Conservation (phyloP, 345 rosid genomes). For the Garcia nutans region DNA sequence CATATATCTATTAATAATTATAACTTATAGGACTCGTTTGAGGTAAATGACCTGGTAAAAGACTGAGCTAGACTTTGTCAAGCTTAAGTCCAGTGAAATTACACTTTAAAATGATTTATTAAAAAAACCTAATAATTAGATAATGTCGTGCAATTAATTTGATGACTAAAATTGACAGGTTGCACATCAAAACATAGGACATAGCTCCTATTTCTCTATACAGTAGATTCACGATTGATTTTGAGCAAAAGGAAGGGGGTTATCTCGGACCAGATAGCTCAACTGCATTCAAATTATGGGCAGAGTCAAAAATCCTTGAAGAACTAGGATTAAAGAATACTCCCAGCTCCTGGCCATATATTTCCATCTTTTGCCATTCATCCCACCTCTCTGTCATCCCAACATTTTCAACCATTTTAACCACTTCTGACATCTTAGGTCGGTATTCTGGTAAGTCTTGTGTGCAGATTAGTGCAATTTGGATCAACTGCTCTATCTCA, state of each 20-base stretch:
- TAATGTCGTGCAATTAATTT: too few relatives aligned
- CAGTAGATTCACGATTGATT: too few relatives aligned
- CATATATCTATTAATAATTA: too few relatives aligned
- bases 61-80: too few relatives aligned
- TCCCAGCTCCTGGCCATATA: background rate
- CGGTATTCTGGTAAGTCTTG: background rate
- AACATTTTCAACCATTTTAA: background rate
- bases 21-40: too few relatives aligned
- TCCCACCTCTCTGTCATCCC: slow-evolving; percentile 12
- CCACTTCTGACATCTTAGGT: slow-evolving; percentile 14
- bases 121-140: too few relatives aligned
- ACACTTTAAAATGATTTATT: too few relatives aligned
- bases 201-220: too few relatives aligned
- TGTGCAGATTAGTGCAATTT: slow-evolving; percentile 11
- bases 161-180: too few relatives aligned
- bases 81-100: too few relatives aligned
- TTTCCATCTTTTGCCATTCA: background rate
- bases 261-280: slow-evolving; percentile 6
- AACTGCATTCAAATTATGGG: background rate
- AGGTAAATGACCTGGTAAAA: too few relatives aligned
- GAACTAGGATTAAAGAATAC: background rate
- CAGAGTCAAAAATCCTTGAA: background rate
- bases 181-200: too few relatives aligned
- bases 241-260: background rate
- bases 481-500: slow-evolving; percentile 9